phyloP scores from a whole-genome alignment of 371 early-diverging fungal genomes.

The Parasitella parasitica region DNA sequence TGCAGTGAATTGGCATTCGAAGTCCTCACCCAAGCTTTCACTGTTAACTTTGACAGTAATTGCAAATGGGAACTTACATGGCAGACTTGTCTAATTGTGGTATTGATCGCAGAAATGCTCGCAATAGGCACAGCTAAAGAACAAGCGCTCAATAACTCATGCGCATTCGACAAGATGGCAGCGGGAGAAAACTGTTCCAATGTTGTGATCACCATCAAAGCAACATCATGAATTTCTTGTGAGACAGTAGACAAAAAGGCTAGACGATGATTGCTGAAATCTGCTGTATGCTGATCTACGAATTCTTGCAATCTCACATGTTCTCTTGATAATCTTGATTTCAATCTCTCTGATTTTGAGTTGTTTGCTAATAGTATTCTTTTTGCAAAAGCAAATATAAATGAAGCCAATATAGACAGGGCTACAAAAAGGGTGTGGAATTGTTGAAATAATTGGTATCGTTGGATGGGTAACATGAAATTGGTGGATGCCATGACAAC shows the following conservation, averaged over 20 bases:
- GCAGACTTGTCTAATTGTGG: constrained; percentile 33
- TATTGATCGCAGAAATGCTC: constrained; percentile 38
- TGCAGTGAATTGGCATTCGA: neutral
- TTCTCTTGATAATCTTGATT: neutral
- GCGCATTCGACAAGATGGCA: constrained; percentile 28
- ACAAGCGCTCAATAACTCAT: constrained; percentile 44
- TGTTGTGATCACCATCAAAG: constrained; percentile 44
- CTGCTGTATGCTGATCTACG: neutral
- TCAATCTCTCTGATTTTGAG: neutral
- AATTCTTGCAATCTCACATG: neutral
- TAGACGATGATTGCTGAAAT: constrained; percentile 6
- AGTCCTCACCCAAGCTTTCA: constrained; percentile 7
- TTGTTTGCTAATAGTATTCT: constrained; percentile 10
- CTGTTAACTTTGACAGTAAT: constrained; percentile 15
- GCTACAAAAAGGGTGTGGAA: neutral
- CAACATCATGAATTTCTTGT: constrained; percentile 51
- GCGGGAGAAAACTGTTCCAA: constrained; percentile 45
- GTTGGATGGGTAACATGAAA: neutral
- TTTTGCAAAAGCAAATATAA: constrained; percentile 11
- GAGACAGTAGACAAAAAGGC: constrained; percentile 33
- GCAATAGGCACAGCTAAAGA: constrained; percentile 43
- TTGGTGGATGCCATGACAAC: constrained; percentile 5
- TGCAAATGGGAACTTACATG: constrained; percentile 29
- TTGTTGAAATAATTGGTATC: neutral
- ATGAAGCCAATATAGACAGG: neutral